Base-by-base conservation (phyloP, 2,329 filamentous ascomycete species). In the Xylaria polymorpha region DNA sequence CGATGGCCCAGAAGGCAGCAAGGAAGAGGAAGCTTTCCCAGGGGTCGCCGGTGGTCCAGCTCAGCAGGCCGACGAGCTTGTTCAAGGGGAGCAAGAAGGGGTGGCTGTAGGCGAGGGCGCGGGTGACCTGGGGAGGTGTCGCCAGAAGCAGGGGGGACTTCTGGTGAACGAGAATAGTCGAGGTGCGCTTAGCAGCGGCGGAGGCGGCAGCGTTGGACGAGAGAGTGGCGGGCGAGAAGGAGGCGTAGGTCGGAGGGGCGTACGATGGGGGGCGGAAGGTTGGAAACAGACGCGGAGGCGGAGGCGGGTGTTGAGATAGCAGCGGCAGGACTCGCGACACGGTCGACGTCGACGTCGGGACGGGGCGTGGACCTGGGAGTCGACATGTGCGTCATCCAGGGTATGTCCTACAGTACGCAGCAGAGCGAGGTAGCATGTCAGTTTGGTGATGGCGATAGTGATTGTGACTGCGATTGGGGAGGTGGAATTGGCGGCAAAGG, bases 21-120 rank as follows among this genome's bases (percentile, higher is more conserved):
- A 99, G 86, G 39, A 99, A 80, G 70, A 99, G 84, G 78, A 98
- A 99, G 84, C 94, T 98, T 84, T 98, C 94, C 95, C 95, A 99
- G 0, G 94, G 90, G 79, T 99, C 96, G 46, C 89, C 92, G 0
- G 92, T 94, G 9, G 94, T 97, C 96, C 96, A 99, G 82, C 93
- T 97, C 71, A 99, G 78, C 70, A 99, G 83, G 0, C 95, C 96
- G 2, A 88, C 91, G 18, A 97, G 81, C 77, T 92, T 92, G 80
- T 98, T 98, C 66, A 98, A 84, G 6, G 94, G 94, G 8, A 97
- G 84, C 8, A 99, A 85, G 79, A 98, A 98, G 0, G 96, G 94
- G 79, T 99, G 95, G 72, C 94, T 97, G 80, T 98, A 98, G 72
- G 95, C 95, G 69, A 99, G 86, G 15, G 95, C 94, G 74, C 96